Evolutionary conservation across 352 stramenopile species (phyloP), one percentile per base, ranked within the genome.

Genomic region (Phytopythium chamaehyphon): DNA sequence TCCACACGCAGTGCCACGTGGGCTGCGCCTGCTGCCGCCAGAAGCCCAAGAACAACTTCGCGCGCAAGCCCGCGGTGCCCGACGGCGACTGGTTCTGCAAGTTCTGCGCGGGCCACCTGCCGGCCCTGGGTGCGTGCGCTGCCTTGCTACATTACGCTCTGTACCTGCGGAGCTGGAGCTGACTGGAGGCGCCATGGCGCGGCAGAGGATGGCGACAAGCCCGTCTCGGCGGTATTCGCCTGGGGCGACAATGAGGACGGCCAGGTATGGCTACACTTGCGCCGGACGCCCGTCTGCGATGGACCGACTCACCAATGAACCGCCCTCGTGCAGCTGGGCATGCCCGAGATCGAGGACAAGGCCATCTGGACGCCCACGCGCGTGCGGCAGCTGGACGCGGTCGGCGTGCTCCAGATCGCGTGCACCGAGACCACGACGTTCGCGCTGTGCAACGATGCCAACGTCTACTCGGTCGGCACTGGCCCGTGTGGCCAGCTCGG

Each of bases 21-120:
- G 82, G 82, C 48, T 92, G 82, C 64, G 76, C 82, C 21, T 92
- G 82, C 67, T 92, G 82, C 63, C 71, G 73, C 49, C 67, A 75
- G 35, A 90, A 90, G 57, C 82, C 82, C 46, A 83, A 82, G 59
- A 83, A 77, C 66, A 86, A 76, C 59, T 90, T 90, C 61, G 76
- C 73, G 38, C 78, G 78, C 62, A 86, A 88, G 53, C 78, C 76
- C 11, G 62, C 76, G 1, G 82, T 92, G 51, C 82, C 82, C 28
- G 78, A 92, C 22, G 82, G 82, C 55, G 82, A 92, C 61, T 92
- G 82, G 82, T 92, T 90, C 54, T 90, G 82, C 76, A 92, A 92
- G 64, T 88, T 92, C 42, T 92, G 82, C 55, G 75, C 76, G 12
- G 82, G 76, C 21, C 82, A 69, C 39, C 53, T 85, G 23, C 71